Evolutionary conservation across 2,329 filamentous ascomycete genomes (phyloP), one percentile per base, ranked within the genome.

Genomic region (Claviceps monticola): DNA sequence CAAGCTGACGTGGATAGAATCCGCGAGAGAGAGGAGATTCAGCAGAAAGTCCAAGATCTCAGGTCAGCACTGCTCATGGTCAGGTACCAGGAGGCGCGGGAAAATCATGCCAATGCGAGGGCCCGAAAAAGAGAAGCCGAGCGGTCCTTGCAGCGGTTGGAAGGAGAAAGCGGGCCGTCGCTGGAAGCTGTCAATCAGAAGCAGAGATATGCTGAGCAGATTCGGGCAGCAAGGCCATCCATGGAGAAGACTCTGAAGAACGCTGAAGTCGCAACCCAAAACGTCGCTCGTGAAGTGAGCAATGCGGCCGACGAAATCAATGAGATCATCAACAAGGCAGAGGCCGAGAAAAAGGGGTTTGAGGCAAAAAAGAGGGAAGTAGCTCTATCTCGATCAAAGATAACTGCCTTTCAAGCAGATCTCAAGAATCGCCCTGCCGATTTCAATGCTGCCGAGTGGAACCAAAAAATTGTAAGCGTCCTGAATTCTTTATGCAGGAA

Each of bases 1-100:
- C 80, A 86, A 60, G 82, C 79, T 9, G 90, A 96, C 60, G 89
- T 97, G 23, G 84, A 94, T 59, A 82, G 87, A 56, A 76, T 93
- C 61, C 79, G 80, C 48, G 84, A 97, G 64, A 80, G 89, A 53
- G 79, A 84, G 51, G 74, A 79, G 50, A 79, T 89, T 48, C 72
- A 84, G 60, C 70, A 78, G 50, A 79, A 77, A 52, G 74, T 91
- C 4, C 70, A 76, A 26, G 73, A 84, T 46, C 73, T 95, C 46
- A 74, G 84, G 56, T 77, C 76, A 38, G 76, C 80, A 26, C 76
- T 82, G 41, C 80, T 85, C 0, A 71, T 89, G 39, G 75, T 84
- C 19, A 71, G 78, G 55, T 91, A 87, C 61, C 72, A 72, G 36
- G 71, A 78, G 34, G 72, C 79, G 1, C 75, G 76, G 46, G 57